Percentiles rank a stretch among this genome's conserved stretches.
Evolutionary conservation across 768 basidiomycete genomes (phyloP).

Genomic region (Lentinula sp.): DNA sequence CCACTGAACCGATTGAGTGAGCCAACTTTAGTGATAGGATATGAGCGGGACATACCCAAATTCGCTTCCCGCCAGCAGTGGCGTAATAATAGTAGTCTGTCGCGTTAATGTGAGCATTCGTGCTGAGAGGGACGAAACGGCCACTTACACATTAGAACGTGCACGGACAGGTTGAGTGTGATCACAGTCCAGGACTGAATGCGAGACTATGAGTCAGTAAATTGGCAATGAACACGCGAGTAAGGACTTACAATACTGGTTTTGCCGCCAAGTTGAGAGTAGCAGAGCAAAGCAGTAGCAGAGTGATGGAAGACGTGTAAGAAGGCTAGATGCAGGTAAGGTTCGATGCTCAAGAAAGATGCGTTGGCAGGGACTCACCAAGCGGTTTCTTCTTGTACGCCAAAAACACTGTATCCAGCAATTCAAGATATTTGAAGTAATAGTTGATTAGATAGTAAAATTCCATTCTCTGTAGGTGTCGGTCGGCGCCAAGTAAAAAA

Average conservation of each 20-base stretch:
- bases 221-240: not conserved
- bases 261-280: constrained; percentile 87
- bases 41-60: constrained; percentile 64
- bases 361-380: constrained; percentile 43
- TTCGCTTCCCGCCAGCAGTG: constrained; percentile 92
- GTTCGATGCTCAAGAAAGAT: not conserved
- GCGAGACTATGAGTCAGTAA: constrained; percentile 9
- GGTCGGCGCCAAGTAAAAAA: constrained; percentile 4
- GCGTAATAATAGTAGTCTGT: constrained; percentile 99
- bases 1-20: constrained; percentile 54
- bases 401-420: constrained; percentile 95
- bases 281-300: constrained; percentile 93
- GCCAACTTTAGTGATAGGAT: not conserved
- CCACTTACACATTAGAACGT: constrained; percentile 93
- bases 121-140: not conserved
- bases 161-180: constrained; percentile 82
- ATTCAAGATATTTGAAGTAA: constrained; percentile 96
- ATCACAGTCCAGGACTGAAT: constrained; percentile 96
- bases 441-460: constrained; percentile 99
- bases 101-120: not conserved
- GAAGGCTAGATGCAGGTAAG: constrained; percentile 57
- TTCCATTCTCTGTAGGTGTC: constrained; percentile 63
- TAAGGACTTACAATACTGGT: constrained; percentile 77
- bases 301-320: constrained; percentile 99
- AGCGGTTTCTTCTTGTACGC: constrained; percentile 98